Evolutionary conservation across 495 filamentous ascomycete genomes (phyloP).

Genomic region (Aspergillus indologenus): DNA sequence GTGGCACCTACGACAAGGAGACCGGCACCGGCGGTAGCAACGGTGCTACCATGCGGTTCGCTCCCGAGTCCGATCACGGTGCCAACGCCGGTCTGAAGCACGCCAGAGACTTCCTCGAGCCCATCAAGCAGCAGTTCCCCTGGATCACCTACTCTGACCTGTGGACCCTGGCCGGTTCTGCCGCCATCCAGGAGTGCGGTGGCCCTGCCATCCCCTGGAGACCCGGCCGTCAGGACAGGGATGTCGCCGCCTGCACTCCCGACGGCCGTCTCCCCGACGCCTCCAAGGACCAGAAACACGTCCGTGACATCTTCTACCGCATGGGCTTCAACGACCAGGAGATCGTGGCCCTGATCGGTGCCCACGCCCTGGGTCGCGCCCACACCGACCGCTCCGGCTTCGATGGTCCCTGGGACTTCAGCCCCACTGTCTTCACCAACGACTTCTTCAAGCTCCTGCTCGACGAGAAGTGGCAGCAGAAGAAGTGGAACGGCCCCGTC

Average conservation of each 20-base stretch:
- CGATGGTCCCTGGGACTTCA: conserved; percentile 95
- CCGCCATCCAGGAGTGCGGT: conserved; percentile 91
- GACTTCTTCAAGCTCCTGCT: conserved; percentile 87
- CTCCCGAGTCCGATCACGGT: conserved; percentile 86
- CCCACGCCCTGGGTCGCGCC: conserved; percentile 90
- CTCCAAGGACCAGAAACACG: conserved; percentile 72
- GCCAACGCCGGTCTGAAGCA: conserved; percentile 88
- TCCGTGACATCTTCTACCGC: conserved; percentile 89
- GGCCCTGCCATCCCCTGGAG: conserved; percentile 87
- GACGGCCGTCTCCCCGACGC: conserved; percentile 95
- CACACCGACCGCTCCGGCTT: conserved; percentile 87
- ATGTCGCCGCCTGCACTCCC: conserved; percentile 84
- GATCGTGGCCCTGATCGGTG: conserved; percentile 87
- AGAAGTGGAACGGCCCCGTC: conserved; percentile 90
- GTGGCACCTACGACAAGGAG: conserved; percentile 83
- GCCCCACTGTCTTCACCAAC: conserved; percentile 89
- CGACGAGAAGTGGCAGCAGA: conserved; percentile 86
- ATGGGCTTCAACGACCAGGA: conserved; percentile 99
- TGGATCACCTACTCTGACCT: conserved; percentile 97
- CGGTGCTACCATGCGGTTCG: conserved; percentile 96
- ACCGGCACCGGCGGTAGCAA: conserved; percentile 92
- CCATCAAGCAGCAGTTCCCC: conserved; percentile 82
- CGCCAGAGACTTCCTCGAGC: conserved; percentile 89
- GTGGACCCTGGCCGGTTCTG: conserved; percentile 87
- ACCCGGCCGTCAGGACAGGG: conserved; percentile 79